phyloP scores from a whole-genome alignment of 2,329 filamentous ascomycete genomes.

The Aspergillus hortae region DNA sequence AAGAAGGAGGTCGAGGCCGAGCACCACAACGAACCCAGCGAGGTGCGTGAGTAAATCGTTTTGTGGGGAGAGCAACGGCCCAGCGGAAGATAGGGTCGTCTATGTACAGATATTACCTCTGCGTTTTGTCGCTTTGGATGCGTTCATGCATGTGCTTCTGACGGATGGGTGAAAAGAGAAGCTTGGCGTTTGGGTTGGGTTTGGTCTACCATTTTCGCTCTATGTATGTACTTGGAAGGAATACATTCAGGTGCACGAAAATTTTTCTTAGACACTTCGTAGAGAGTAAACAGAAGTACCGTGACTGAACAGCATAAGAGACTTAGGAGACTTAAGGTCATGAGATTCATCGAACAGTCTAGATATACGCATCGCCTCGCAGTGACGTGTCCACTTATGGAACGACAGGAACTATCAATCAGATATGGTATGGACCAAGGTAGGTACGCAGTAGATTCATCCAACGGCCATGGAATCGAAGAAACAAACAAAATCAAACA shows the following conservation, averaged over 20 bases:
- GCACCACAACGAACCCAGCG: slow-evolving; percentile 18
- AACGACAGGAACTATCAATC: slow-evolving; percentile 1
- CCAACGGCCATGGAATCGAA: slow-evolving; percentile 7
- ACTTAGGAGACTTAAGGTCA: not conserved
- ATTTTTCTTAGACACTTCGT: no score
- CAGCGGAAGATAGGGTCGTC: not conserved
- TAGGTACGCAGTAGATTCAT: slow-evolving; percentile 11
- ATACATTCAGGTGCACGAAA: no score
- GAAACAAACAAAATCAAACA: slow-evolving; percentile 3
- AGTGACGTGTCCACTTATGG: not conserved
- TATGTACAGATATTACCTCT: not conserved
- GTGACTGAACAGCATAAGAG: not conserved
- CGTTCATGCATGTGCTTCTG: not conserved
- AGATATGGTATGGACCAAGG: slow-evolving; percentile 3
- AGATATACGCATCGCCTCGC: not conserved
- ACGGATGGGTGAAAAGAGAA: not conserved
- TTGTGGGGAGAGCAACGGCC: not conserved
- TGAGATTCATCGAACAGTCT: not conserved
- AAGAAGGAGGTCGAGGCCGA: slow-evolving; percentile 13
- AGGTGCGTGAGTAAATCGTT: slow-evolving; percentile 17
- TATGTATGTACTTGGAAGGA: no score
- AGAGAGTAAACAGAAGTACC: no score
- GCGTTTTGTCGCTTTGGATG: not conserved
- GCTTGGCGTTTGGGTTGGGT: not conserved
- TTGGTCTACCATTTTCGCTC: not conserved